Conservation (phyloP, 768 basidiomycete species). For the Kwoniella heveanensis region DNA sequence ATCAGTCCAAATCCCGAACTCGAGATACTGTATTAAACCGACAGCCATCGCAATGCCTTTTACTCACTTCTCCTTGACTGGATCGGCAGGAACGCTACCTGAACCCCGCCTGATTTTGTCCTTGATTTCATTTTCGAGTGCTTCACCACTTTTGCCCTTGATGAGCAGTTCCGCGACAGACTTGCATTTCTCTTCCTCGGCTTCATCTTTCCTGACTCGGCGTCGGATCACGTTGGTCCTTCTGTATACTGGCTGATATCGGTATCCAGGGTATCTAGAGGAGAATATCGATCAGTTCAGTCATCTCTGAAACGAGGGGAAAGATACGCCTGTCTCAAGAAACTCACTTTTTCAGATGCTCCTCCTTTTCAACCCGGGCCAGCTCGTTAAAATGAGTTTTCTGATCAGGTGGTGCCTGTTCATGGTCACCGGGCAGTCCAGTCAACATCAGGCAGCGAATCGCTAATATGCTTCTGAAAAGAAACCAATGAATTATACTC, state of each 20-base stretch:
- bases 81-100: background rate
- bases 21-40: too few species aligned
- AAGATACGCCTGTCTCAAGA: background rate
- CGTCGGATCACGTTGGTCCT: conserved; percentile 51
- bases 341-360: conserved; percentile 51
- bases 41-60: too few species aligned
- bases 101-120: conserved; percentile 31
- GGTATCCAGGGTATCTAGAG: conserved; percentile 51
- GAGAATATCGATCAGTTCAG: background rate
- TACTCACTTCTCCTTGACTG: conserved; percentile 10
- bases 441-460: background rate
- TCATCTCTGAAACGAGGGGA: background rate
- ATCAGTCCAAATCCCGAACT: background rate
- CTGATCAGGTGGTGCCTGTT: conserved; percentile 43
- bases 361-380: conserved; percentile 53
- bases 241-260: conserved; percentile 55
- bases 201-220: conserved; percentile 49
- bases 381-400: conserved; percentile 52
- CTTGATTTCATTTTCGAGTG: conserved; percentile 45
- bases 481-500: too few species aligned
- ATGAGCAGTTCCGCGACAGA: conserved; percentile 45
- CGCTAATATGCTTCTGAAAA: background rate
- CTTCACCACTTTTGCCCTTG: conserved; percentile 47
- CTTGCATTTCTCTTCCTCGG: conserved; percentile 51
- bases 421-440: background rate